phyloP scores from a whole-genome alignment of 208 protist species.

The Sergeia podlipaevii region DNA sequence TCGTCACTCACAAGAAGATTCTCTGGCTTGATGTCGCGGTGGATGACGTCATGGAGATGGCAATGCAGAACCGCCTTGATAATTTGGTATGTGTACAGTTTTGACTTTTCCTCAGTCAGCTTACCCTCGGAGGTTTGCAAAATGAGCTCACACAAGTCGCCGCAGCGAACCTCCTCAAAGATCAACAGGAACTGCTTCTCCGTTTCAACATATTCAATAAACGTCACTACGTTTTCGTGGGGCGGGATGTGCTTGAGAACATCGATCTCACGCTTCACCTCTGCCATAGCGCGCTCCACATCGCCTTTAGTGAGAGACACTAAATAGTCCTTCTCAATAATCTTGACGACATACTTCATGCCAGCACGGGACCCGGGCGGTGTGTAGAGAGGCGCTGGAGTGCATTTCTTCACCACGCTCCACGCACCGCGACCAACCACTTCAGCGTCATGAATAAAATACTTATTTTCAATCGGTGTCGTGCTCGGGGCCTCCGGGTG shows the following conservation, averaged over 20 bases:
- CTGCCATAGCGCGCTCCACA: conserved; percentile 82
- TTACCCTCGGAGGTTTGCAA: conserved; percentile 72
- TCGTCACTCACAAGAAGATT: conserved; percentile 87
- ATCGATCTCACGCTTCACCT: conserved; percentile 89
- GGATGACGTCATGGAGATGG: conserved; percentile 89
- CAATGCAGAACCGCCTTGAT: conserved; percentile 90
- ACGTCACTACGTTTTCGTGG: conserved; percentile 85
- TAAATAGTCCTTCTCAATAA: conserved; percentile 89
- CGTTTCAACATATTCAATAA: conserved; percentile 87
- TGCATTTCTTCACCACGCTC: conserved; percentile 87
- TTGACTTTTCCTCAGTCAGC: conserved; percentile 76
- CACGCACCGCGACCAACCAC: conserved; percentile 85
- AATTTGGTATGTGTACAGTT: conserved; percentile 87
- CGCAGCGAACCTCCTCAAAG: conserved; percentile 84
- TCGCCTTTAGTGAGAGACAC: conserved; percentile 83
- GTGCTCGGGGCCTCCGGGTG: conserved; percentile 2
- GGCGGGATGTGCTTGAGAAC: conserved; percentile 84
- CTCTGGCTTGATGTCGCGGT: conserved; percentile 92
- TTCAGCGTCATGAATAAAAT: conserved; percentile 68
- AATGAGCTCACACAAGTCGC: conserved; percentile 89
- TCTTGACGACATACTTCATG: conserved; percentile 90
- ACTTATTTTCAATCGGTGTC: conserved; percentile 70
- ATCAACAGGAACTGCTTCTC: conserved; percentile 84
- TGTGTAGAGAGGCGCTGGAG: conserved; percentile 54
- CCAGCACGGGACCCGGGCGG: conserved; percentile 56